Evolutionary conservation across 2,329 filamentous ascomycete genomes (phyloP).

Genomic region (Fusarium foetens): DNA sequence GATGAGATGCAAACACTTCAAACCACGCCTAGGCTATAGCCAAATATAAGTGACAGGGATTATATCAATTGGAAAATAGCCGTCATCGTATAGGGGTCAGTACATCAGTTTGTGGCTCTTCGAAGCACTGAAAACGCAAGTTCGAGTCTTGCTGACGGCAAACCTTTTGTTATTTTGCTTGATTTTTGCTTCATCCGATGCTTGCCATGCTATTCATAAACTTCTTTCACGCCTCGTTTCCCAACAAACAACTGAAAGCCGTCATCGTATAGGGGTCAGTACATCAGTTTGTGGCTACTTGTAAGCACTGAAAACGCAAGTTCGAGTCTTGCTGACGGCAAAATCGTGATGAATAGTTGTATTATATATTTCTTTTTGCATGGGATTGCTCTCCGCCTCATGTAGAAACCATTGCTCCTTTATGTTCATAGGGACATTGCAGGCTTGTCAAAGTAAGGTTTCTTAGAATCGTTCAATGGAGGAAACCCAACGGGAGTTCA

Average conservation of each 20-base stretch:
- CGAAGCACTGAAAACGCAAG: constrained; percentile 46
- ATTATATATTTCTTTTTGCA: not conserved
- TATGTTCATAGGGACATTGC: not conserved
- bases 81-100: constrained; percentile 47
- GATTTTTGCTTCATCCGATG: not conserved
- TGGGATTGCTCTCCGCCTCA: not conserved
- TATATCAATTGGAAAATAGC: constrained; percentile 13
- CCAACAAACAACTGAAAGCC: constrained; percentile 1
- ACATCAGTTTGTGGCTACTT: constrained; percentile 19
- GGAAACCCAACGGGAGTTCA: not conserved
- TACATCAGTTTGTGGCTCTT: constrained; percentile 46
- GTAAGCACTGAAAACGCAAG: constrained; percentile 19
- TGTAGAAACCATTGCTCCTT: not conserved
- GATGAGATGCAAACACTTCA: rapidly evolving
- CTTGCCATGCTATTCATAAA: not conserved
- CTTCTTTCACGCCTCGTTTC: not conserved
- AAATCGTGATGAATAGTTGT: not conserved
- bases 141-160: constrained; percentile 45
- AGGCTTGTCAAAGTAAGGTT: not conserved
- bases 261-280: constrained; percentile 22
- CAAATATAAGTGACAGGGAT: constrained; percentile 1
- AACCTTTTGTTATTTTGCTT: constrained; percentile 7
- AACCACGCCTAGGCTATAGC: not conserved
- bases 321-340: constrained; percentile 21
- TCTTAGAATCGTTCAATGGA: not conserved